Evolutionary conservation across 768 basidiomycete species (phyloP).

Genomic region (Rhodotorula taiwanensis): DNA sequence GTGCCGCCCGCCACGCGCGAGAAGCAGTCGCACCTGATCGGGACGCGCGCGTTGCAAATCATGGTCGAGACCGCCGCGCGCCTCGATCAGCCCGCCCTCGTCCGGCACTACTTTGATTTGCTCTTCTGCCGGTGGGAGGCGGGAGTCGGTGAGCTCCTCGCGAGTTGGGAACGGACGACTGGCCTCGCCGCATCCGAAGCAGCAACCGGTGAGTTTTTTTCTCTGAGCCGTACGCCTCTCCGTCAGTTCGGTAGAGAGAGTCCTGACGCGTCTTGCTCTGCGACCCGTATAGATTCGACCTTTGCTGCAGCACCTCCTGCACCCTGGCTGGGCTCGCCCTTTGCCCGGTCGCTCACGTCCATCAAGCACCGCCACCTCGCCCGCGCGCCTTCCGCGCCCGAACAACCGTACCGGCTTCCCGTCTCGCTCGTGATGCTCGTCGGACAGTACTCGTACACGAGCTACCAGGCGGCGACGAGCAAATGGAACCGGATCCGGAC

Average conservation of each 20-base stretch:
- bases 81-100: slow-evolving; percentile 9
- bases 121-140: slow-evolving; percentile 19
- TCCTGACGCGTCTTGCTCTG: too few species aligned
- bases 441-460: slow-evolving; percentile 1
- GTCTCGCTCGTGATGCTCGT: slow-evolving; percentile 16
- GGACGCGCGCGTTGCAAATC: slow-evolving; percentile 22
- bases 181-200: background rate
- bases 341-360: background rate
- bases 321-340: background rate
- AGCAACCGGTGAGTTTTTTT: background rate
- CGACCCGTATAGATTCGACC: too few species aligned
- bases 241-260: too few species aligned
- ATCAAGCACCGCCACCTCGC: slow-evolving; percentile 9
- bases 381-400: background rate
- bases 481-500: slow-evolving; percentile 19
- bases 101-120: slow-evolving; percentile 29
- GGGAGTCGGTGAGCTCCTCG: background rate
- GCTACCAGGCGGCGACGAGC: slow-evolving; percentile 13
- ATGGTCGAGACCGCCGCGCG: slow-evolving; percentile 24
- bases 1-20: background rate
- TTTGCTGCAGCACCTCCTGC: too few species aligned
- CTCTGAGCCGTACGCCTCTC: background rate
- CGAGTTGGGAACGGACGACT: slow-evolving; percentile 5
- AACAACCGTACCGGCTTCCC: slow-evolving; percentile 19
- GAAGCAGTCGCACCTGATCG: slow-evolving; percentile 18